These are phyloP conservation scores for Dendrobium chrysotoxum DNA, from an alignment of 106 monocot species.

Conservation along the genomic window DNA sequence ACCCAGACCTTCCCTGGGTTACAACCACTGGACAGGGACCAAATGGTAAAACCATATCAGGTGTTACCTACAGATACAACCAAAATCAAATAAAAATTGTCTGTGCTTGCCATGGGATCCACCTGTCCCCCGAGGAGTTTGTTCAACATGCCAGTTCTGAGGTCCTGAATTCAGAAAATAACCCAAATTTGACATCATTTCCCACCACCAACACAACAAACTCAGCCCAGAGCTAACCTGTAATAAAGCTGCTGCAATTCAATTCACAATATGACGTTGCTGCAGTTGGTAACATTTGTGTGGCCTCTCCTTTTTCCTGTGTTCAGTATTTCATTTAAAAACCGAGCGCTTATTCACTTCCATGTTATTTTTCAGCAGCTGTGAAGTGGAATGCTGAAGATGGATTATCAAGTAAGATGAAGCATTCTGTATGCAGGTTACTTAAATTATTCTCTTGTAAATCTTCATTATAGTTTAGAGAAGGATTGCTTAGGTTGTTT, in stretches of 20 bases:
- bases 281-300: too few relatives aligned
- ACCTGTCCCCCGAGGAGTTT: conserved; percentile 88
- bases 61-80: conserved; percentile 86
- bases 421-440: too few relatives aligned
- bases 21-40: conserved; percentile 76
- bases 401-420: too few relatives aligned
- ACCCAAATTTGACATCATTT: conserved; percentile 18
- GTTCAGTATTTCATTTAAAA: too few relatives aligned
- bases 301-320: too few relatives aligned
- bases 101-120: conserved; percentile 90
- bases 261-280: too few relatives aligned
- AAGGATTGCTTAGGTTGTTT: too few relatives aligned
- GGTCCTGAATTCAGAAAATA: conserved; percentile 13
- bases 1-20: conserved; percentile 95
- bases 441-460: too few relatives aligned
- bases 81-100: conserved; percentile 75
- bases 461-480: too few relatives aligned
- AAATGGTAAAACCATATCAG: conserved; percentile 82
- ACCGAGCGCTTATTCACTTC: too few relatives aligned
- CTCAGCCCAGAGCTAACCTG: conserved; percentile 44
- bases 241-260: background rate
- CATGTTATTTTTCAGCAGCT: too few relatives aligned
- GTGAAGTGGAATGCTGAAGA: too few relatives aligned
- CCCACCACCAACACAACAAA: conserved; percentile 30
- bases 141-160: conserved; percentile 63